A percentile compares a stretch with the other conserved stretches of the same genome.
These are phyloP conservation scores for Umbellularia californica DNA, from an alignment of 164 flowering plant species.

Conservation along the genomic window DNA sequence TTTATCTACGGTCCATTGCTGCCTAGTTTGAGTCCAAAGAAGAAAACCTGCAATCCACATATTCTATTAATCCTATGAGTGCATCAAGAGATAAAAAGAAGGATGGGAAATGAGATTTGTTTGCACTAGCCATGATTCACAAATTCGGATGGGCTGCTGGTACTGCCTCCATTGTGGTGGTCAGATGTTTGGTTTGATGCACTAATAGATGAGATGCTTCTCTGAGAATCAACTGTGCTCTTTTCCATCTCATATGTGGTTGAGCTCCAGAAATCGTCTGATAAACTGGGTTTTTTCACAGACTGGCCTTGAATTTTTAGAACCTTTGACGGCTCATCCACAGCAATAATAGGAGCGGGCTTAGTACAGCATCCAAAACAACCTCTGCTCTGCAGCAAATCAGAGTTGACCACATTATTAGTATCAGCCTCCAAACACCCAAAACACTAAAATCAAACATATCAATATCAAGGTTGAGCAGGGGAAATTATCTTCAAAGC, in stretches of 20 bases:
- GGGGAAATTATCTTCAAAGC: not conserved
- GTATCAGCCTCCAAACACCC: conserved; percentile 13
- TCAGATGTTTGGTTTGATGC: conserved; percentile 42
- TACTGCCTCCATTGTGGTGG: conserved; percentile 29
- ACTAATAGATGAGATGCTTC: conserved; percentile 74
- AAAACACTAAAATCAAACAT: not conserved
- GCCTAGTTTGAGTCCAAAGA: conserved; percentile 67
- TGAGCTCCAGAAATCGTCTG: conserved; percentile 87
- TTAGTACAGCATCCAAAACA: conserved; percentile 79
- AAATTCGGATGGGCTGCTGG: conserved; percentile 52
- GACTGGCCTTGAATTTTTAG: conserved; percentile 52
- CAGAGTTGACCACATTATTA: conserved; percentile 38
- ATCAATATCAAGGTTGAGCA: not conserved
- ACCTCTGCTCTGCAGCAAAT: conserved; percentile 77
- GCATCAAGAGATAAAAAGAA: not conserved
- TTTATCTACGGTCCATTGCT: conserved; percentile 57
- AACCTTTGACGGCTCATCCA: conserved; percentile 70
- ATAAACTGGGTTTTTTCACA: conserved; percentile 49
- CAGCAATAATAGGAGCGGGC: conserved; percentile 53
- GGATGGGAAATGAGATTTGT: not conserved
- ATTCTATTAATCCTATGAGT: not conserved
- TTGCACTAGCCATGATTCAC: conserved; percentile 60
- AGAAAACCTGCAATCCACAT: conserved; percentile 40
- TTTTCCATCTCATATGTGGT: conserved; percentile 76
- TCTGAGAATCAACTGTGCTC: conserved; percentile 60